phyloP scores from a whole-genome alignment of 1,284 basidiomycete genomes.

The Heimioporus retisporus region DNA sequence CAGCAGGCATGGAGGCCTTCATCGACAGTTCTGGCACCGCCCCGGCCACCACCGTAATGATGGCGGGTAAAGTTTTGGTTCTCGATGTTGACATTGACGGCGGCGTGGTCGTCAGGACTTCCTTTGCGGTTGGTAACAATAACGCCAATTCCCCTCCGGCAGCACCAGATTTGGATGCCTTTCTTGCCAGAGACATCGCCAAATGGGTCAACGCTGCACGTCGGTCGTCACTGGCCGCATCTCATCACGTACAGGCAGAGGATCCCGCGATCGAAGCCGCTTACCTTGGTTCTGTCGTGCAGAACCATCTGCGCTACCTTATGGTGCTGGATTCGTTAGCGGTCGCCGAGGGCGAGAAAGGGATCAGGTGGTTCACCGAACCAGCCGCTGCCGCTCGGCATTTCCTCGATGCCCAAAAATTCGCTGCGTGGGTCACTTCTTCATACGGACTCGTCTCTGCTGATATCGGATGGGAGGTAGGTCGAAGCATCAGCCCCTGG shows the following conservation, averaged over 20 bases:
- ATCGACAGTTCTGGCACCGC: slow-evolving; percentile 60
- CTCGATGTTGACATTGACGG: slow-evolving; percentile 74
- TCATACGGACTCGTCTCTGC: not conserved
- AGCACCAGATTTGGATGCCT: slow-evolving; percentile 61
- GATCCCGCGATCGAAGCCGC: slow-evolving; percentile 59
- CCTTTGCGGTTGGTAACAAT: slow-evolving; percentile 69
- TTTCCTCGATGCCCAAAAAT: slow-evolving; percentile 30
- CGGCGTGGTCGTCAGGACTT: slow-evolving; percentile 69
- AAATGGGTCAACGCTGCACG: slow-evolving; percentile 71
- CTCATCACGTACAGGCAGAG: slow-evolving; percentile 21
- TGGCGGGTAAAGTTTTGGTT: slow-evolving; percentile 82
- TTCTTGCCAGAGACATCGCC: slow-evolving; percentile 64
- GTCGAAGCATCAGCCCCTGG: slow-evolving; percentile 34
- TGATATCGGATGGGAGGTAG: slow-evolving; percentile 23
- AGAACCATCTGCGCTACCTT: slow-evolving; percentile 72
- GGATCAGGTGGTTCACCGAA: slow-evolving; percentile 80
- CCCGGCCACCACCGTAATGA: slow-evolving; percentile 61
- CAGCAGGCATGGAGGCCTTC: slow-evolving; percentile 79
- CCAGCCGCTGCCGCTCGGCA: slow-evolving; percentile 49
- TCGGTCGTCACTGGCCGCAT: slow-evolving; percentile 54
- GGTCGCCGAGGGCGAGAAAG: slow-evolving; percentile 69
- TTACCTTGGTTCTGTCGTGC: slow-evolving; percentile 56
- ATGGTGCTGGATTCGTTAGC: slow-evolving; percentile 78
- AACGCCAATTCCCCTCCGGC: slow-evolving; percentile 57
- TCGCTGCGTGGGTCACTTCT: slow-evolving; percentile 24